phyloP scores from a whole-genome alignment of 495 filamentous ascomycete genomes.

The Penicillium malachiteum region DNA sequence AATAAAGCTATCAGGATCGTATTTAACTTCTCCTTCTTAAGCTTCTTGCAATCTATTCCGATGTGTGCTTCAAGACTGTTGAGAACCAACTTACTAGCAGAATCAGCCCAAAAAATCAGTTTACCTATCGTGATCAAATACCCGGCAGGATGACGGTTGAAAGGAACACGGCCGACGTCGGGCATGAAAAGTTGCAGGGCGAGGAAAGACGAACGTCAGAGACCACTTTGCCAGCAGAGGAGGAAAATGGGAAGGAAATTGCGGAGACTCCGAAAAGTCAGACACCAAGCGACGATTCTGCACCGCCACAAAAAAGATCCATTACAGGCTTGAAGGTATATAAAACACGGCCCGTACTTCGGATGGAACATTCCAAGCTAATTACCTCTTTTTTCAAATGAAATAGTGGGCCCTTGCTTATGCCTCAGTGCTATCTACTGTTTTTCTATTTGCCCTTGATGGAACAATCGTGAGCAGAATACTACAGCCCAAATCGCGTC shows the following conservation, averaged over 20 bases:
- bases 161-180: not conserved
- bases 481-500: not conserved
- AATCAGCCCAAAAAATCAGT: too few relatives aligned
- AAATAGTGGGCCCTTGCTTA: not conserved
- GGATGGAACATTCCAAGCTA: not conserved
- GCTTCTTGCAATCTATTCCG: not conserved
- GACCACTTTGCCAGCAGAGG: not conserved
- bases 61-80: too few relatives aligned
- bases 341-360: not conserved
- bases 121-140: too few relatives aligned
- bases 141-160: not conserved
- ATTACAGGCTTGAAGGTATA: not conserved
- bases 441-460: constrained; percentile 3
- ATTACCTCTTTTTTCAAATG: not conserved
- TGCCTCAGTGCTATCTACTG: not conserved
- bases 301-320: not conserved
- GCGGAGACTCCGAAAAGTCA: not conserved
- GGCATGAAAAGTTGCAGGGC: not conserved
- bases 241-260: not conserved
- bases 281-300: not conserved
- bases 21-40: not conserved
- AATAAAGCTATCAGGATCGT: too few relatives aligned
- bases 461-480: not conserved
- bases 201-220: not conserved
- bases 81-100: too few relatives aligned